Percentiles rank a stretch among this genome's conserved stretches.
Conservation (phyloP, 2,329 filamentous ascomycete species). For the Didymella keratinophila region DNA sequence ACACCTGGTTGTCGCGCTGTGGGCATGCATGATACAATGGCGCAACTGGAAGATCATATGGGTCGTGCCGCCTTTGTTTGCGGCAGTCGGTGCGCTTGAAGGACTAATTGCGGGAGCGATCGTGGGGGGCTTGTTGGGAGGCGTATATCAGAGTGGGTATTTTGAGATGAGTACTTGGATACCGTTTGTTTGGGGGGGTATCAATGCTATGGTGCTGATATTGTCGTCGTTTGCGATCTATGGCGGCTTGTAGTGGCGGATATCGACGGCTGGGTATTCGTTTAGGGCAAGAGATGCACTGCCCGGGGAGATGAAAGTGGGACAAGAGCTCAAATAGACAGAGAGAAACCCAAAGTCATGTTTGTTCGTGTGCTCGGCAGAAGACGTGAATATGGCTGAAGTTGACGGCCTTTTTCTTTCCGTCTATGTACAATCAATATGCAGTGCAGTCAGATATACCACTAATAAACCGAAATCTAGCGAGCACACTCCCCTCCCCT, state of each 20-base stretch:
- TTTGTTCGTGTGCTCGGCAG: too few relatives aligned
- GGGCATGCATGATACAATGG: slow-evolving; percentile 76
- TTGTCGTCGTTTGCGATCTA: slow-evolving; percentile 93
- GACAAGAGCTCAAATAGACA: too few relatives aligned
- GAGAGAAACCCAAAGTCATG: too few relatives aligned
- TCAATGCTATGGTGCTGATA: slow-evolving; percentile 82
- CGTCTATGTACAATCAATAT: not conserved
- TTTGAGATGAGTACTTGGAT: slow-evolving; percentile 96
- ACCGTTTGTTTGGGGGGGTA: slow-evolving; percentile 84
- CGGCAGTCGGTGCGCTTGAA: slow-evolving; percentile 75
- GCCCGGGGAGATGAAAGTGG: too few relatives aligned
- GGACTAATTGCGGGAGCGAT: slow-evolving; percentile 82
- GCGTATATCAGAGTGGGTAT: slow-evolving; percentile 80
- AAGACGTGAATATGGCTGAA: too few relatives aligned
- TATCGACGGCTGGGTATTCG: too few relatives aligned
- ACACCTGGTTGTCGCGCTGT: slow-evolving; percentile 74
- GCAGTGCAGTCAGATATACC: not conserved
- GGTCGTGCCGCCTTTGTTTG: slow-evolving; percentile 75
- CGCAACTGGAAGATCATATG: slow-evolving; percentile 67
- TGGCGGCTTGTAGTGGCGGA: slow-evolving; percentile 71
- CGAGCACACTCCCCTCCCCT: not conserved
- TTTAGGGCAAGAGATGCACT: too few relatives aligned
- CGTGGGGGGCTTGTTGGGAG: slow-evolving; percentile 83
- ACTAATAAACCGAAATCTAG: slow-evolving; percentile 10
- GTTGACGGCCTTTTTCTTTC: not conserved